These are phyloP conservation scores for Lippia alba DNA, from an alignment of 305 asterid genomes.

Conservation along the genomic window DNA sequence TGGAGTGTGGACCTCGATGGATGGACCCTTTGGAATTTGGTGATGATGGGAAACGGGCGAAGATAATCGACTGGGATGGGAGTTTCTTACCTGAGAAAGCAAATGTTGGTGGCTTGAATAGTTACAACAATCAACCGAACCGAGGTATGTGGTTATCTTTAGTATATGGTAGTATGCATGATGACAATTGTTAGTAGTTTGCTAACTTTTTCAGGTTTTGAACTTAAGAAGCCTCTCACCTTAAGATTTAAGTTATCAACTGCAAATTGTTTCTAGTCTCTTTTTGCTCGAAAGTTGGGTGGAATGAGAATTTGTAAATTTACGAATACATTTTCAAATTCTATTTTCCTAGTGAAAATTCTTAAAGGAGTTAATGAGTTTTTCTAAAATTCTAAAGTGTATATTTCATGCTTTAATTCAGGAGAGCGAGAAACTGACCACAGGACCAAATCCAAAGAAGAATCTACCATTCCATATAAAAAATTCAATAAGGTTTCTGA, in stretches of 20 bases:
- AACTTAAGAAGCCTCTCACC: background rate
- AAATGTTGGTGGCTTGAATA: conserved; percentile 43
- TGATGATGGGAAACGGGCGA: conserved; percentile 57
- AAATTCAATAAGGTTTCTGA: conserved; percentile 44
- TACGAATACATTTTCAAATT: too few relatives aligned
- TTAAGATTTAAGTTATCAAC: too few relatives aligned
- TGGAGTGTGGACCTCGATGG: conserved; percentile 61
- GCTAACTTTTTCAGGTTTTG: background rate
- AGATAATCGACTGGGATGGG: conserved; percentile 47
- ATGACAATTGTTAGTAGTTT: background rate
- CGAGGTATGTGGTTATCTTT: conserved; percentile 51
- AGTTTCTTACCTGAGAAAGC: conserved; percentile 43
- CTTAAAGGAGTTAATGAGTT: too few relatives aligned
- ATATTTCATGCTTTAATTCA: conserved; percentile 25
- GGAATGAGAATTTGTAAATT: too few relatives aligned
- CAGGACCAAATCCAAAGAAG: conserved; percentile 43
- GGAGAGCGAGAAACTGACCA: conserved; percentile 48
- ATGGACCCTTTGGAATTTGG: conserved; percentile 48
- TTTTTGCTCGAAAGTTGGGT: too few relatives aligned
- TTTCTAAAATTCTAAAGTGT: too few relatives aligned
- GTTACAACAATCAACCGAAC: conserved; percentile 44
- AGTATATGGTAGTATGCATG: background rate
- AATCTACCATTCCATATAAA: conserved; percentile 43
- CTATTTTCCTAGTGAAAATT: too few relatives aligned
- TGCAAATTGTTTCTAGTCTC: too few relatives aligned